A percentile compares a stretch with the other conserved stretches of the same genome.
Conservation (phyloP, 768 basidiomycete species). For the Ramaria rubella region DNA sequence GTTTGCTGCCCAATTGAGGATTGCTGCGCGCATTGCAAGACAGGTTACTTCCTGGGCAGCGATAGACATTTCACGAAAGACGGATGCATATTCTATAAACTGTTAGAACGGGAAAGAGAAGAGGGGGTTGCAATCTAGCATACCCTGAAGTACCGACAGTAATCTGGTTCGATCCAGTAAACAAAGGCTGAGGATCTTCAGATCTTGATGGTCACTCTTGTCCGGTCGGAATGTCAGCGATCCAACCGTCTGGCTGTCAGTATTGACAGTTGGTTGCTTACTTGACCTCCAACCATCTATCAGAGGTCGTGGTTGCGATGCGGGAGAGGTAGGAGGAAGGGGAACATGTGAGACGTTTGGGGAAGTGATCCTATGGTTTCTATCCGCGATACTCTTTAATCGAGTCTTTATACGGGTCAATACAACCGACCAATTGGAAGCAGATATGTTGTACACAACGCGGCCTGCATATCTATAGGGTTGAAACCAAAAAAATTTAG, state of each 20-base stretch:
- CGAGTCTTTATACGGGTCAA: background rate
- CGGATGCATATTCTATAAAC: background rate
- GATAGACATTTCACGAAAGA: background rate
- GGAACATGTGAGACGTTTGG: background rate
- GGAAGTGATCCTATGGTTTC: background rate
- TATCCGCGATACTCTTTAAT: background rate
- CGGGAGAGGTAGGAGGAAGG: too few relatives aligned
- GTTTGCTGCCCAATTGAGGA: background rate
- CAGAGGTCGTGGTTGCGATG: too few relatives aligned
- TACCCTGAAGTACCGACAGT: background rate
- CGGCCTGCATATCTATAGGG: slow-evolving; percentile 1
- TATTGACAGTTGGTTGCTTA: too few relatives aligned
- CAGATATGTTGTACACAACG: slow-evolving; percentile 6
- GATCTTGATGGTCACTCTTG: too few relatives aligned
- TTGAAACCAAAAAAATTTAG: background rate
- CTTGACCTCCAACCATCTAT: too few relatives aligned
- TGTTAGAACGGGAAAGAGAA: background rate
- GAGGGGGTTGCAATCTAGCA: background rate
- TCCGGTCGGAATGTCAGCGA: too few relatives aligned
- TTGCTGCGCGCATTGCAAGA: background rate
- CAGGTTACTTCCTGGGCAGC: background rate
- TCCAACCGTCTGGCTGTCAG: too few relatives aligned
- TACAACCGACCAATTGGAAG: slow-evolving; percentile 3
- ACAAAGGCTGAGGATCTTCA: background rate
- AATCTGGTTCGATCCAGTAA: background rate